Evolutionary conservation across 768 basidiomycete genomes (phyloP), one percentile per base, ranked within the genome.

Genomic region (Lactarius indigo): DNA sequence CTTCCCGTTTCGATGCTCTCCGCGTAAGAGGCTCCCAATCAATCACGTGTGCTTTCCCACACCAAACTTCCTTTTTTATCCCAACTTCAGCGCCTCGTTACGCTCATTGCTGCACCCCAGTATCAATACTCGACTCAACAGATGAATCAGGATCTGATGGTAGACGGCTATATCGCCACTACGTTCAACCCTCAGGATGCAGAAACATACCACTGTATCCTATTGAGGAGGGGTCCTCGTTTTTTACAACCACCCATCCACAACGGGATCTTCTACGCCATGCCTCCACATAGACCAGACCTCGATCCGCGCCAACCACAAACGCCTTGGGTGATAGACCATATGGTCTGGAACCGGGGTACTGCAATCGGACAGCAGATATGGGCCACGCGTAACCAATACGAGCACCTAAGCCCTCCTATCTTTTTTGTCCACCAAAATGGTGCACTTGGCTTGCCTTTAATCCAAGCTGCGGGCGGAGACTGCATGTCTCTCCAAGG

Each of bases 91-190:
- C n/a, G n/a, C n/a, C n/a, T n/a, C n/a, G n/a, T n/a, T n/a, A n/a
- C n/a, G 10, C 17, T 12, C 18, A 10, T 7, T 28, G 5, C 55
- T 23, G 26, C 37, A 20, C 20, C 57, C 20, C 30, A 26, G 12
- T 35, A 47, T 39, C 35, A 9, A 57, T 30, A 12, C n/a, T 41
- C 10, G 9, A 42, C 30, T 26, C 30, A 6, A 55, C 35, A 64
- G 18, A 68, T 64, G 63, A 3, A 9, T 10, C 0, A 5, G 37
- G 52, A 37, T n/a, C n/a, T 64, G 20, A 56, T 44, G 28, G 20
- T 68, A 30, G 66, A 68, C 23, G 63, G 66, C n/a, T 64, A 68
- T 18, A 12, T 63, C 23, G 20, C 66, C 17, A 4, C 10, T 1
- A 64, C 31, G 54, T 59, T 68, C 39, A 63, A n/a, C 4, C 50